Base-by-base conservation (phyloP, 2,329 filamentous ascomycete genomes). In the Lecanicillium sp. region DNA sequence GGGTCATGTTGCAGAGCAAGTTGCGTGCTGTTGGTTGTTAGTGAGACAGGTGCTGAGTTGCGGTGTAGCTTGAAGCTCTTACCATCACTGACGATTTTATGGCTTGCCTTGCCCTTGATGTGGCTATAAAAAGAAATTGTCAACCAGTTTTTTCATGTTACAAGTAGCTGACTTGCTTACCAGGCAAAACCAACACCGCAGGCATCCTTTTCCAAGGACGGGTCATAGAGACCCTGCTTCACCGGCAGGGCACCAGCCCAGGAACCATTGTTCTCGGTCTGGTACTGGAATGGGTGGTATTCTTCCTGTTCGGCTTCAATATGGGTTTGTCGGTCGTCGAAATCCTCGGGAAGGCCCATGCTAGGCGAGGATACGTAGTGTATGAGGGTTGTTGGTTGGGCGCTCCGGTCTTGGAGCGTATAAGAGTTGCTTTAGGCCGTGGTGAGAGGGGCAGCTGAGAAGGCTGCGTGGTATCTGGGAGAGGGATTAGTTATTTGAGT, bases 61-160 rank as follows among this genome's bases (percentile, higher is more conserved):
- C 19, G 15, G 24, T 7, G 33, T 9, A 15, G 19, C 35, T 30
- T 17, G 71, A n/a, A n/a, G n/a, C n/a, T n/a, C 83, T 73, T 70
- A 93, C 88, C 91, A 95, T 97, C 91, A 71, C 87, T 95, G 55
- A 97, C 86, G 63, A 97, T 97, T 67, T 97, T 98, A 79, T 97
- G 93, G 75, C 90, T 97, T 54, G 90, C 70, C 69, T 87, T 86
- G 75, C 93, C 93, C 77, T 97, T 97, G 71, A 97, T 97, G 69
- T 97, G 87, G 74, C 89, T 94, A 29, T 8, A 24, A 19, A 20
- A 24, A 52, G 51, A 57, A 27, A 44, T 30, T 20, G 21, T 42
- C 40, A 29, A 26, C 15, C 24, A 6, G 10, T 36, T 48, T n/a
- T 19, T 20, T 26, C 39, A 39, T 30, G 29, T 37, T 7, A 15